These are phyloP conservation scores for Chaetomidium leptoderma DNA, from an alignment of 495 filamentous ascomycete genomes.

Conservation along the genomic window DNA sequence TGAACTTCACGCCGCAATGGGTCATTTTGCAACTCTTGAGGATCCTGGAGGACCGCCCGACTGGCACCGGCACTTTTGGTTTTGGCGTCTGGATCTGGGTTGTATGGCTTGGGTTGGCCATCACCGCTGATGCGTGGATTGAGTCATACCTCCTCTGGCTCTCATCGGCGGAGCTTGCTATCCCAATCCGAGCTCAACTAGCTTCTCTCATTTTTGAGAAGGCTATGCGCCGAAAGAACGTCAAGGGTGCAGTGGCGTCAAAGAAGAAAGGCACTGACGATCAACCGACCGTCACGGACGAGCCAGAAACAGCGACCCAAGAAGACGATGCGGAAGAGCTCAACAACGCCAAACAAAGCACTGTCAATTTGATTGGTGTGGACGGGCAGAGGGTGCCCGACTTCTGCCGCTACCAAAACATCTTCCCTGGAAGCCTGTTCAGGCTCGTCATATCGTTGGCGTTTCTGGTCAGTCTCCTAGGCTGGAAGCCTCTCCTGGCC, in stretches of 20 bases:
- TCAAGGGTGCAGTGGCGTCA: conserved; percentile 43
- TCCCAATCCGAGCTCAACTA: conserved; percentile 65
- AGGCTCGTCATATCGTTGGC: conserved; percentile 60
- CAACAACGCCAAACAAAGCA: conserved; percentile 64
- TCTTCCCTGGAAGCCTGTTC: conserved; percentile 58
- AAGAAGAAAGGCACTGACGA: conserved; percentile 29
- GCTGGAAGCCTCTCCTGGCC: conserved; percentile 64
- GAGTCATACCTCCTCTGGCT: conserved; percentile 64
- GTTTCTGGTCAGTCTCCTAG: conserved; percentile 68
- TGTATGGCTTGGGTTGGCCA: conserved; percentile 53
- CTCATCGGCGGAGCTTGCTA: conserved; percentile 56
- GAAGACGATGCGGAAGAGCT: conserved; percentile 49
- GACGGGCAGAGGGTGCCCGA: conserved; percentile 71
- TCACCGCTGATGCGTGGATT: conserved; percentile 53
- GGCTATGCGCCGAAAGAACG: conserved; percentile 73
- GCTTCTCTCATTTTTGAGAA: conserved; percentile 73
- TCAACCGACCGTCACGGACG: background rate
- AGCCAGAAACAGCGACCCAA: conserved; percentile 22
- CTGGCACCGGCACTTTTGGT: conserved; percentile 36
- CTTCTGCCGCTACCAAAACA: conserved; percentile 60
- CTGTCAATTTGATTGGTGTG: conserved; percentile 74
- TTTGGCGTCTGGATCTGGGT: conserved; percentile 65
- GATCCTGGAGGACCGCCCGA: conserved; percentile 53
- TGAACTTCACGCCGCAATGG: conserved; percentile 66
- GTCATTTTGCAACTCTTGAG: conserved; percentile 61